Percentiles rank a stretch among this genome's conserved stretches.
phyloP scores from a whole-genome alignment of 352 stramenopile species.

The Thalassiosira allenii region DNA sequence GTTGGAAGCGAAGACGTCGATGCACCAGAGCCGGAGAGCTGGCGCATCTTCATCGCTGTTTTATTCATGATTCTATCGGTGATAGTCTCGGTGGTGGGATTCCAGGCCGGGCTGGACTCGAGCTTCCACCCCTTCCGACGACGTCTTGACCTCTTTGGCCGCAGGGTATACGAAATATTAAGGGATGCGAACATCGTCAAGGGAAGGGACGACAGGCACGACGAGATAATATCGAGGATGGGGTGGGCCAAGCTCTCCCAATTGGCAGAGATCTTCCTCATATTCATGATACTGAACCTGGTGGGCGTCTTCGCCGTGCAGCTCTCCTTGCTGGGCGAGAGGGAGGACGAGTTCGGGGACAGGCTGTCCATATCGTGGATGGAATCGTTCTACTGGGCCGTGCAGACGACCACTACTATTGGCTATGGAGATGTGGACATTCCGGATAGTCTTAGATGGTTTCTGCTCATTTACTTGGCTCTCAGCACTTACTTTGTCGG shows the following conservation, averaged over 20 bases:
- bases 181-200: conserved; percentile 23
- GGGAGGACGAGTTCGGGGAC: conserved; percentile 8
- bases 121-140: conserved; percentile 28
- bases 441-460: conserved; percentile 50
- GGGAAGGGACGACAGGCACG: conserved; percentile 14
- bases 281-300: conserved; percentile 59
- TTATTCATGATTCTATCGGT: conserved; percentile 65
- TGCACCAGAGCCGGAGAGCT: conserved; percentile 16
- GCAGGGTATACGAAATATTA: conserved; percentile 23
- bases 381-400: conserved; percentile 66
- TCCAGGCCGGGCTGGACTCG: conserved; percentile 26
- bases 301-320: conserved; percentile 43
- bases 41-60: conserved; percentile 55
- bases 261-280: conserved; percentile 45
- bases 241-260: conserved; percentile 24
- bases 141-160: neutral
- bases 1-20: conserved; percentile 1
- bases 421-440: conserved; percentile 61
- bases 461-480: conserved; percentile 58
- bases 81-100: conserved; percentile 42
- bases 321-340: conserved; percentile 36
- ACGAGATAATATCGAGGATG: conserved; percentile 43
- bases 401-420: conserved; percentile 64
- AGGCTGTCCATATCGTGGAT: conserved; percentile 58
- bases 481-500: conserved; percentile 62